Evolutionary conservation across 306 rosid genomes (phyloP), one percentile per base, ranked within the genome.

Genomic region (Prosopis cineraria): DNA sequence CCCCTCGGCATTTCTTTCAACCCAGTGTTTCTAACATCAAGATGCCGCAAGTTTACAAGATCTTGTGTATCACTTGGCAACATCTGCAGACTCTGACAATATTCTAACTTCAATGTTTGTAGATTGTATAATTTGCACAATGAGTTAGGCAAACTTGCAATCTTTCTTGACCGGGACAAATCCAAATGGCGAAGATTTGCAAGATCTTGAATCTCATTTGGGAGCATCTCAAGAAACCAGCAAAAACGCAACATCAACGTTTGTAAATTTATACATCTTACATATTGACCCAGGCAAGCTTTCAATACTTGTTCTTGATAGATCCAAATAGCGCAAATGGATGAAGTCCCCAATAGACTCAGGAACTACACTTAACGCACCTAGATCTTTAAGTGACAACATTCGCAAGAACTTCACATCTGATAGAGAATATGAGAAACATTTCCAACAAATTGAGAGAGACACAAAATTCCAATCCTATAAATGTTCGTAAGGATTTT

Each of bases 241-340:
- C 75, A 66, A 5, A 0, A 0, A 0, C 0, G 0, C 29, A 81
- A 34, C 68, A 59, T 60, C 29, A 75, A 6, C 1, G 78, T 81
- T 7, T 70, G 81, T n/a, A 81, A 40, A 70, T 81, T 81, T 81
- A 50, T 70, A 64, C 62, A 81, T 33, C 10, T 11, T 40, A 64
- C 78, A 6, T 6, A 63, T 10, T 1, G 79, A 77, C 1, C 52
- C 33, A 0, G 81, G 81, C 29, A 77, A 19, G 6, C 11, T 29
- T 52, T 10, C 10, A 22, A 77, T 67, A 0, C 3, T 0, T 27
- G 68, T 17, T 0, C 0, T 0, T 25, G 74, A 67, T 3, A 67
- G 14, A 29, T 77, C 24, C 81, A 77, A 39, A 20, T 68, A 68
- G 2, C 56, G 68, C 31, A 76, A 4, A 37, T 65, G 53, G 1